A percentile compares a stretch with the other conserved stretches of the same genome.
Conservation (phyloP, 179 eudicot species). For the Silene noctiflora region DNA sequence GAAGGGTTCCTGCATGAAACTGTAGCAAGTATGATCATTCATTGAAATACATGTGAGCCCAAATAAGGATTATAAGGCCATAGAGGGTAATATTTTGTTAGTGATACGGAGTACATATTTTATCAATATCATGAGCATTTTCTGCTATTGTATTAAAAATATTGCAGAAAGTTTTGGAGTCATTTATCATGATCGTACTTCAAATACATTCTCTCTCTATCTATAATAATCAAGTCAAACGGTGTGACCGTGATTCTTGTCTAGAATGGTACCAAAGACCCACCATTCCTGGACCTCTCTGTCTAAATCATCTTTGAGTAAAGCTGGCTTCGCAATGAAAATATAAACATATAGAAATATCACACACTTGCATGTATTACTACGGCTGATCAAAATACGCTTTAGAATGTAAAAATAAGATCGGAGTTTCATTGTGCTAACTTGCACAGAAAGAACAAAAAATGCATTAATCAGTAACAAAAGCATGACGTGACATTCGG, state of each 20-base stretch:
- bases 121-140: neutral
- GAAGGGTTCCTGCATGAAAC: constrained; percentile 58
- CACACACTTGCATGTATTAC: neutral
- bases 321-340: neutral
- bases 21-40: constrained; percentile 49
- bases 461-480: neutral
- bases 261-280: neutral
- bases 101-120: neutral
- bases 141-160: neutral
- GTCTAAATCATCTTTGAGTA: neutral
- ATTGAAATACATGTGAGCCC: constrained; percentile 16
- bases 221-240: neutral
- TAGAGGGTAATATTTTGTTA: neutral
- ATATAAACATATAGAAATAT: neutral
- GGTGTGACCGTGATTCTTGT: neutral
- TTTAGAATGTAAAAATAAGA: neutral
- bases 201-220: neutral
- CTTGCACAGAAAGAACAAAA: neutral
- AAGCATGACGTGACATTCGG: neutral
- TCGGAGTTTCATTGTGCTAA: neutral
- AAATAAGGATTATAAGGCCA: neutral
- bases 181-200: neutral
- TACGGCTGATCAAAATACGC: neutral
- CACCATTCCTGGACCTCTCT: neutral
- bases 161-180: neutral